phyloP scores from a whole-genome alignment of 1,139 yeast species.

The Kodamaea ohmeri region DNA sequence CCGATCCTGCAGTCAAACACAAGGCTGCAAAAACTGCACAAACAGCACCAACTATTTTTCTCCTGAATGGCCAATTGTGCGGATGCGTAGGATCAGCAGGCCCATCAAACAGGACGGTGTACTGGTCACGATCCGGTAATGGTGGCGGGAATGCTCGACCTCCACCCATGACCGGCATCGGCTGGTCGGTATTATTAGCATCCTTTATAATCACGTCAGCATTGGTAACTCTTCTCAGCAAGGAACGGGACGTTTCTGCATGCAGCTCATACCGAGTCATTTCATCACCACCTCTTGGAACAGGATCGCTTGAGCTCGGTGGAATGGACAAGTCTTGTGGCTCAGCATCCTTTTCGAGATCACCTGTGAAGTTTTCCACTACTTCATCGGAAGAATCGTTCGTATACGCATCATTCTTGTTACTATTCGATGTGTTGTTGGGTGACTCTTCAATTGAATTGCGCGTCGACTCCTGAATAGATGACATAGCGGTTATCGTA shows the following conservation, averaged over 20 bases:
- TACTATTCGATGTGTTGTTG: not conserved
- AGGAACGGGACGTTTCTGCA: slow-evolving; percentile 25
- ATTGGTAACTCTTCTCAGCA: slow-evolving; percentile 27
- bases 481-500: not conserved
- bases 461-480: not conserved
- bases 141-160: slow-evolving; percentile 52
- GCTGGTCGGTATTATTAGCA: slow-evolving; percentile 29
- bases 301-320: slow-evolving; percentile 2
- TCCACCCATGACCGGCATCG: slow-evolving; percentile 54
- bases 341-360: slow-evolving; percentile 11
- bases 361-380: slow-evolving; percentile 16
- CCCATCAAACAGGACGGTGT: slow-evolving; percentile 59
- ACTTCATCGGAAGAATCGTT: slow-evolving; percentile 15
- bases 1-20: slow-evolving; percentile 58
- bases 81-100: slow-evolving; percentile 62
- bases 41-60: slow-evolving; percentile 27
- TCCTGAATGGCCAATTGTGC: slow-evolving; percentile 52
- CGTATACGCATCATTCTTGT: slow-evolving; percentile 8
- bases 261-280: slow-evolving; percentile 27
- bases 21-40: slow-evolving; percentile 29
- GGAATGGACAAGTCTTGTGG: slow-evolving; percentile 14
- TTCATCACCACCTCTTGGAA: slow-evolving; percentile 23
- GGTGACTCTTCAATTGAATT: not conserved
- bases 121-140: slow-evolving; percentile 49
- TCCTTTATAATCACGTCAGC: slow-evolving; percentile 24